Conservation (phyloP, 208 protist species). For the Leishmania aethiopica region DNA sequence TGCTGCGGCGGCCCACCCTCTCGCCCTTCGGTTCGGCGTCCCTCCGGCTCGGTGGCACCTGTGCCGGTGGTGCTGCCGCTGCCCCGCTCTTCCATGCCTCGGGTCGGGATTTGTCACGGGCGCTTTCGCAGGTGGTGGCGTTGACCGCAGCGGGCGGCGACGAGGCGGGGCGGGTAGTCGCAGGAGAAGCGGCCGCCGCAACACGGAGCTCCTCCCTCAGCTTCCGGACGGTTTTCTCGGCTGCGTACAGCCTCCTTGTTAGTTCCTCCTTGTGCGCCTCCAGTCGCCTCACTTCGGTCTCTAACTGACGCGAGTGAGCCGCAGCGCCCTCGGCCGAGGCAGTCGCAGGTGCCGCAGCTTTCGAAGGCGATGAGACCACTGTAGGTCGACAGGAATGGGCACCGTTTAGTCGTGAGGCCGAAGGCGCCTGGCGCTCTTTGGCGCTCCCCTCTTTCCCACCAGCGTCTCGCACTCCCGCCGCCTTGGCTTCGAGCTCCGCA, state of each 20-base stretch:
- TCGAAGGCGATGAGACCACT: not conserved
- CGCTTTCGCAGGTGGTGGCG: not conserved
- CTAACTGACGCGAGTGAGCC: not conserved
- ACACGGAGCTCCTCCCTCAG: not conserved
- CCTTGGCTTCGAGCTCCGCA: not conserved
- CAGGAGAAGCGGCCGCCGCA: not conserved
- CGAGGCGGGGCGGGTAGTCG: not conserved
- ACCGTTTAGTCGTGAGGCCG: not conserved
- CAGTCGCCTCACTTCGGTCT: slow-evolving; percentile 16
- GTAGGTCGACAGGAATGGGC: not conserved
- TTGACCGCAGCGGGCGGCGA: not conserved
- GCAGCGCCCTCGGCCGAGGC: not conserved
- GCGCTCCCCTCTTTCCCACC: too few relatives aligned
- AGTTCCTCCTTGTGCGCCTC: slow-evolving; percentile 13
- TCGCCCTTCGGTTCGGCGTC: not conserved
- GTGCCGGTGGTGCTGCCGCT: not conserved
- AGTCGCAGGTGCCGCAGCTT: not conserved
- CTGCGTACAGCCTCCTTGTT: slow-evolving; percentile 5
- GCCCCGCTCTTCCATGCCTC: not conserved
- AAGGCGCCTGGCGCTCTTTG: not conserved
- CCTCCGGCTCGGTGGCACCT: not conserved
- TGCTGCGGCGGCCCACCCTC: not conserved
- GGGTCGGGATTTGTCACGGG: not conserved
- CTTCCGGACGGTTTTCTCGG: slow-evolving; percentile 1
- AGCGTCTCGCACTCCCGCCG: not conserved